phyloP scores from a whole-genome alignment of 371 early-diverging fungal species.

The Dentiscutata heterogama region DNA sequence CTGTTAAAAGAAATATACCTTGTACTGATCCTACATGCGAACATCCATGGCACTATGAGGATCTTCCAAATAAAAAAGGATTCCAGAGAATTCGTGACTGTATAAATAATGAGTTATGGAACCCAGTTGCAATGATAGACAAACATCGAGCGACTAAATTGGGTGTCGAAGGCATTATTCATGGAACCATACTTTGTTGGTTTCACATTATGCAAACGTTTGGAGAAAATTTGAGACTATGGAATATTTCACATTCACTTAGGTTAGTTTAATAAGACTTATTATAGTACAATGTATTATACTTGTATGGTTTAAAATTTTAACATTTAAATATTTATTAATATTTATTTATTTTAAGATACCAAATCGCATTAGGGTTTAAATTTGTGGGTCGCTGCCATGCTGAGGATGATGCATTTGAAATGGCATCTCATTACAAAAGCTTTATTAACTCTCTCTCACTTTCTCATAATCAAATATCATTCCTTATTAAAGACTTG shows the following conservation, averaged over 20 bases:
- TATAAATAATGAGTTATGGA: background rate
- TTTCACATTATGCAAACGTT: constrained; percentile 7
- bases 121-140: constrained; percentile 22
- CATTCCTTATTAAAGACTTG: background rate
- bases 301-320: too few species aligned
- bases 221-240: background rate
- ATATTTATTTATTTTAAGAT: background rate
- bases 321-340: too few species aligned
- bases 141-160: background rate
- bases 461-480: background rate
- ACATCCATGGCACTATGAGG: constrained; percentile 16
- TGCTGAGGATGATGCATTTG: background rate
- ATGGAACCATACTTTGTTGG: constrained; percentile 13
- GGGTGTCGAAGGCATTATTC: background rate
- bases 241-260: constrained; percentile 7
- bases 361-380: background rate
- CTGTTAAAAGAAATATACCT: constrained; percentile 20
- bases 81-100: constrained; percentile 18
- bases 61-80: constrained; percentile 16
- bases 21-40: background rate
- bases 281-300: too few species aligned
- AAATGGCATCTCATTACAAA: background rate
- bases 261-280: background rate
- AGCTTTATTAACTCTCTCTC: background rate
- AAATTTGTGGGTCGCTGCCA: background rate